Evolutionary conservation across 2,329 filamentous ascomycete species (phyloP), one percentile per base, ranked within the genome.

Genomic region (Cryphonectria nitschkei): DNA sequence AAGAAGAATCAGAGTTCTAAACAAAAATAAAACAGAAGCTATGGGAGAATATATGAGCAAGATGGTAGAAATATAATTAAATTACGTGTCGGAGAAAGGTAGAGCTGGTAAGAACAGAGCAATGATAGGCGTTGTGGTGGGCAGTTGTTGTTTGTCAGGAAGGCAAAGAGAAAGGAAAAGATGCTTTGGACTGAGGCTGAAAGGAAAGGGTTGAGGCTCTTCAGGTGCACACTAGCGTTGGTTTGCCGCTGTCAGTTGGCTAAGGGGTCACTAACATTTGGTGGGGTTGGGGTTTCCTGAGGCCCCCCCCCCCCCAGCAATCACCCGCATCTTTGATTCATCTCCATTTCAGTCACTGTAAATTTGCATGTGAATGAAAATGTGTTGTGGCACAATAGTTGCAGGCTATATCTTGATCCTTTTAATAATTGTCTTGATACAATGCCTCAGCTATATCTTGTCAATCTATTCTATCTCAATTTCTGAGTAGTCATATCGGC

Each of bases 391-490:
- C 19, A 58, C 26, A 58, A 8, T 32, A 56, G 22, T 54, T 26
- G 50, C 43, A 50, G 41, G 46, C 6, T 50, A 5, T 50, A 22
- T 9, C 2, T 50, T 8, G 3, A 22, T 50, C n/a, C 3, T 5
- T 43, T 43, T 43, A 43, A 29, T 14, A 37, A n/a, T 26, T 43
- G 60, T 13, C 26, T 34, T 39, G 61, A 52, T 32, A 39, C 37
- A 62, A 62, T 46, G 32, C 60, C 52, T 41, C 32, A 58, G 61
- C 26, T 64, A 56, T 52, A 16, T 62, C 19, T 72, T 61, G 29
- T 67, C 71, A 72, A 68, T 70, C 63, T 71, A 68, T 43, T 72
- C 71, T 68, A 71, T 68, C 60, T 56, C 34, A 68, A 37, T 29
- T 13, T 39, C n/a, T 50, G 16, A 13, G 58, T 29, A n/a, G 4